Evolutionary conservation across 768 basidiomycete species (phyloP).

Genomic region (Boletus pseudopeckii): DNA sequence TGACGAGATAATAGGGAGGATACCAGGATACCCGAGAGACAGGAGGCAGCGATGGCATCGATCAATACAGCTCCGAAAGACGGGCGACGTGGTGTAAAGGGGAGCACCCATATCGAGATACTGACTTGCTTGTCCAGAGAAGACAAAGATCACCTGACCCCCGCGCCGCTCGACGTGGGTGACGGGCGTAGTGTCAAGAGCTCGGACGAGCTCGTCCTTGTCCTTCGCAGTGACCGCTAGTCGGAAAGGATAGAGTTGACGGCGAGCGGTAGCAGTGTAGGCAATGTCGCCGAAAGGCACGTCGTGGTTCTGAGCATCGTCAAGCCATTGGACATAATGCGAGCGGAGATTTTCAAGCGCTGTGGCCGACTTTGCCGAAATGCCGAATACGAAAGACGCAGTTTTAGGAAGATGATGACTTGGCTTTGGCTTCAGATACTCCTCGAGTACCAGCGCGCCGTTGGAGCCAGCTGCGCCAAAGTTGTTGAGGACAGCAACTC

Average conservation of each 20-base stretch:
- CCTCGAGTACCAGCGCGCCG: constrained; percentile 58
- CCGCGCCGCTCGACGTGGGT: constrained; percentile 28
- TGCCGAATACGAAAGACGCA: constrained; percentile 45
- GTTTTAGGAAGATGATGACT: background rate
- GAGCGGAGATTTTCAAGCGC: constrained; percentile 48
- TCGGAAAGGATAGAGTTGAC: constrained; percentile 53
- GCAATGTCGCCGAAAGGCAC: constrained; percentile 48
- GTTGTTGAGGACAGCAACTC: constrained; percentile 65
- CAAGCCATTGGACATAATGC: constrained; percentile 48
- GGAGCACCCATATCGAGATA: constrained; percentile 59
- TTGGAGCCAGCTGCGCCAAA: constrained; percentile 78
- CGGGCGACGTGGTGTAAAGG: constrained; percentile 47
- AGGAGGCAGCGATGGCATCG: constrained; percentile 53
- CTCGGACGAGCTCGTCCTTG: constrained; percentile 44
- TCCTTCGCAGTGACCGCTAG: constrained; percentile 45
- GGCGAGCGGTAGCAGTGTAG: constrained; percentile 66
- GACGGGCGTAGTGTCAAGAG: constrained; percentile 37
- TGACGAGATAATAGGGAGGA: constrained; percentile 42
- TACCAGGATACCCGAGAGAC: constrained; percentile 47
- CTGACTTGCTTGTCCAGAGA: constrained; percentile 72
- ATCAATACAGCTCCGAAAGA: constrained; percentile 54
- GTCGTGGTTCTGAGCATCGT: constrained; percentile 22
- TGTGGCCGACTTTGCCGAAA: constrained; percentile 55
- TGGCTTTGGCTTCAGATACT: constrained; percentile 31
- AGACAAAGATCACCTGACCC: constrained; percentile 56